phyloP scores from a whole-genome alignment of 495 filamentous ascomycete genomes.

The Podospora sp. region DNA sequence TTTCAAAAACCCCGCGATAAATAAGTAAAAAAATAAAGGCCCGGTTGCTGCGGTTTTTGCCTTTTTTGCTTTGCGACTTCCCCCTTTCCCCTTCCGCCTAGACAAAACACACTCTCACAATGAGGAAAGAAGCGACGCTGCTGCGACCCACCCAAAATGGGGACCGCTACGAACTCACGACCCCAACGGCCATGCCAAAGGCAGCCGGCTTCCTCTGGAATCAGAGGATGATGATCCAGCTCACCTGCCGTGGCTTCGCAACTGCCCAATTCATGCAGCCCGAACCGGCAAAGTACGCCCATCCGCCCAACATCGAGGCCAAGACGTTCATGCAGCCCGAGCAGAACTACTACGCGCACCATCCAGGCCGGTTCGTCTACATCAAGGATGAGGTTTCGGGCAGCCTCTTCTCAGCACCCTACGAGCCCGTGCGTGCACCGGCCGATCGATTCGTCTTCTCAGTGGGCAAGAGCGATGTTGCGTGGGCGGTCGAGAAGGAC shows the following conservation, averaged over 20 bases:
- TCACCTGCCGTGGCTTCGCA: slow-evolving; percentile 59
- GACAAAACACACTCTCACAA: slow-evolving; percentile 19
- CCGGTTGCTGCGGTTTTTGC: slow-evolving; percentile 12
- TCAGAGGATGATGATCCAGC: slow-evolving; percentile 62
- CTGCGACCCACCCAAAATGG: slow-evolving; percentile 53
- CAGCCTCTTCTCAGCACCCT: slow-evolving; percentile 57
- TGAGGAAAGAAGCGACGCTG: slow-evolving; percentile 37
- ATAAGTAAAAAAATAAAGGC: slow-evolving; percentile 18
- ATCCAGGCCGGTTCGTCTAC: slow-evolving; percentile 62
- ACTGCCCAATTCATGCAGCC: slow-evolving; percentile 63
- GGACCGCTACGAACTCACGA: slow-evolving; percentile 57
- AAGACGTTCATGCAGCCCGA: slow-evolving; percentile 64
- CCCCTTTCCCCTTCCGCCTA: neutral
- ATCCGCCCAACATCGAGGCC: slow-evolving; percentile 58
- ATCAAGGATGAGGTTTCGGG: slow-evolving; percentile 58
- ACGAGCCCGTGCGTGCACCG: slow-evolving; percentile 55
- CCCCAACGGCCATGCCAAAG: slow-evolving; percentile 59
- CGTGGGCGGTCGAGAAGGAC: slow-evolving; percentile 53
- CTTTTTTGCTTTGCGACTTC: neutral
- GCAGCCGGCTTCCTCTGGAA: slow-evolving; percentile 62
- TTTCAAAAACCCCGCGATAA: slow-evolving; percentile 5
- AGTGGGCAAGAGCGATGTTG: slow-evolving; percentile 56
- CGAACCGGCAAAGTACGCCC: slow-evolving; percentile 59
- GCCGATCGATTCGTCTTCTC: slow-evolving; percentile 57
- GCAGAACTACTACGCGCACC: slow-evolving; percentile 61